Evolutionary conservation across 2,329 filamentous ascomycete genomes (phyloP), one percentile per base, ranked within the genome.

Genomic region (Sporothrix humicola): DNA sequence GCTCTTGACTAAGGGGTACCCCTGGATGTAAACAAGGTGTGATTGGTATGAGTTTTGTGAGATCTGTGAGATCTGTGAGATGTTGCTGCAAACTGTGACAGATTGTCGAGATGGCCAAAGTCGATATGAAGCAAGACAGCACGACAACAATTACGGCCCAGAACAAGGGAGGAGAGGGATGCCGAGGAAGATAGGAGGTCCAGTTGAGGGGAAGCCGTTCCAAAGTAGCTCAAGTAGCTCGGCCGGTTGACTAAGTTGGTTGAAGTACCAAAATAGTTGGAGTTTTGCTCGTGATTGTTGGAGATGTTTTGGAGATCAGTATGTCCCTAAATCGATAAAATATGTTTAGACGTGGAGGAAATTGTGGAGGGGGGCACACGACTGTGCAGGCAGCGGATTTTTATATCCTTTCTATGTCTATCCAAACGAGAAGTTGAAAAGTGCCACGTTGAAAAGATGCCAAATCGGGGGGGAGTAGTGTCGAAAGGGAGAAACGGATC

Each of bases 261-360:
- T 37, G 31, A 37, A 37, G 31, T 15, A 26, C 61, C n/a, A 65
- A 46, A 2, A 31, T 4, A 31, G 3, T 6, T 15, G 13, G 46
- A 17, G 44, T 5, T 52, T 52, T 68, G 23, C 46, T 31, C 46
- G 65, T 37, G 46, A 37, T 68, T 31, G 46, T 68, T 50, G 23
- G 59, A 63, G 59, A 63, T 63, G 52, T 12, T 63, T 37, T 37
- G 65, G 65, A 37, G 46, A n/a, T 52, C 46, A 13, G 13, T 66
- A 23, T 26, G 23, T 20, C 17, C 13, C 5, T 66, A 9, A 31
- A 50, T 48, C 1, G 44, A 50, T 17, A 50, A 17, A 44, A 13
- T 12, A 12, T 3, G n/a, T 12, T 46, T 15, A n/a, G 17, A 6
- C 15, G 23, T 17, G 37, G 20, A 44, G 42, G 10, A 46, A 46